These are phyloP conservation scores for Gossypium anomalum DNA, from an alignment of 345 rosid genomes.

Conservation along the genomic window DNA sequence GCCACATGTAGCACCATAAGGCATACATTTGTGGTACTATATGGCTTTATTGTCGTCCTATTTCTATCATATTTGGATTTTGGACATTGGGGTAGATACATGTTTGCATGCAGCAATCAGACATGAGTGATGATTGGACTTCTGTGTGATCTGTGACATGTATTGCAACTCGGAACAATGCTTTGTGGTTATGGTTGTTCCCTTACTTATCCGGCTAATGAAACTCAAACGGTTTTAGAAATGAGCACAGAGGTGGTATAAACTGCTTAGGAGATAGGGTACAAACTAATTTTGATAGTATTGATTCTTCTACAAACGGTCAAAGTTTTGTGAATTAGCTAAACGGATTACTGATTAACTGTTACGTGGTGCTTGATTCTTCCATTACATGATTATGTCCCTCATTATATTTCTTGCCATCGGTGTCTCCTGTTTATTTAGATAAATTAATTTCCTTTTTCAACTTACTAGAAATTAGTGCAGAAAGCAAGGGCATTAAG, in stretches of 20 bases:
- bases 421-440: background rate
- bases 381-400: background rate
- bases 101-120: background rate
- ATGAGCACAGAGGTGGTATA: background rate
- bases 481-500: background rate
- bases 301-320: background rate
- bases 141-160: background rate
- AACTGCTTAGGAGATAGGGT: background rate
- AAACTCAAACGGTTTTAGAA: background rate
- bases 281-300: background rate
- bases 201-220: background rate
- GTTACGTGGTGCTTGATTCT: background rate
- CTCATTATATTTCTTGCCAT: background rate
- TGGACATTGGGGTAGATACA: background rate
- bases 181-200: background rate
- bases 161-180: background rate
- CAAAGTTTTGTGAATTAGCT: background rate
- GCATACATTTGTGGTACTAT: background rate
- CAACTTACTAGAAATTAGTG: background rate
- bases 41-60: background rate
- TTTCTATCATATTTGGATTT: background rate
- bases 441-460: background rate
- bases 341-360: background rate
- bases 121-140: background rate
- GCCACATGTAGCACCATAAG: background rate